phyloP scores from a whole-genome alignment of 2,329 filamentous ascomycete genomes.

The Hymenoscyphus occultus region DNA sequence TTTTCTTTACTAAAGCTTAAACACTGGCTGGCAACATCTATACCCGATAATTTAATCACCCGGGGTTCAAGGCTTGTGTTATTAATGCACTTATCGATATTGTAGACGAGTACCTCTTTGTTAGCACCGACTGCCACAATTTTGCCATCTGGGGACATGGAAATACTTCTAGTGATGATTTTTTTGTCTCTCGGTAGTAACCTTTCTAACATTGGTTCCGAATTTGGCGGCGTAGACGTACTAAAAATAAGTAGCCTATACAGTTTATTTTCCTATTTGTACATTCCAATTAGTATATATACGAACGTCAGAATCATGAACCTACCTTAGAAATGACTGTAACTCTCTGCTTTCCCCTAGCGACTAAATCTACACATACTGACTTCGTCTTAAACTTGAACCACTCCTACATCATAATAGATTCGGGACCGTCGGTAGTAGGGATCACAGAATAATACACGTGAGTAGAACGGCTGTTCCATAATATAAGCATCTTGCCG shows the following conservation, averaged over 20 bases:
- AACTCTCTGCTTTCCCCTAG: background rate
- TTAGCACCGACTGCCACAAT: background rate
- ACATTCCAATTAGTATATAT: background rate
- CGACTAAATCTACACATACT: background rate
- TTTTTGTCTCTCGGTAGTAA: background rate
- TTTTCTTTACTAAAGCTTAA: background rate
- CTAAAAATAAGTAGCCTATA: background rate
- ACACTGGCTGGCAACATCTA: background rate
- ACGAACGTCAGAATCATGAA: background rate
- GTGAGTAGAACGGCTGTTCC: background rate
- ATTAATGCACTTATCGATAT: background rate
- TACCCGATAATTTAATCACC: background rate
- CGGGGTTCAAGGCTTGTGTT: background rate
- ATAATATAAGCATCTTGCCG: slow-evolving; percentile 1
- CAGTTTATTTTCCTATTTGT: background rate
- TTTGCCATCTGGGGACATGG: background rate
- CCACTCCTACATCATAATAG: background rate
- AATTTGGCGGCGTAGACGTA: background rate
- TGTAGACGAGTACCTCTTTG: background rate
- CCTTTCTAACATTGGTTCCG: background rate
- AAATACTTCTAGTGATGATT: background rate
- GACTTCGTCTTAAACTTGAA: background rate
- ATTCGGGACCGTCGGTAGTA: background rate
- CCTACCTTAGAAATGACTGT: background rate
- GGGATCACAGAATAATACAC: background rate